Conservation (phyloP, 257 asterid species). For the Parsonsia alboflavescens region DNA sequence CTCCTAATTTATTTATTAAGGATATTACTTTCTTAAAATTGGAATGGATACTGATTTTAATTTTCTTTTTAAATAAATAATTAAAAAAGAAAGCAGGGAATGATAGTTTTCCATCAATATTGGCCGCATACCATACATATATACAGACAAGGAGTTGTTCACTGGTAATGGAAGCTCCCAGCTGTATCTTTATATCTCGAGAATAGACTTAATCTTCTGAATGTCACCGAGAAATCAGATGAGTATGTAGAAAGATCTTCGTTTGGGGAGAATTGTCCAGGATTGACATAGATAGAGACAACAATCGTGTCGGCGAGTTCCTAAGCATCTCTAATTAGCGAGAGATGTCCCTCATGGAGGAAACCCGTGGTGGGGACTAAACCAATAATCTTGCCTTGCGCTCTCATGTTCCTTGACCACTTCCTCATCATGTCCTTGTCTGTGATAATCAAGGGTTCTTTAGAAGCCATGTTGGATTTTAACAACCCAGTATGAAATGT, state of each 20-base stretch:
- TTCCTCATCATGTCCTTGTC: conserved; percentile 62
- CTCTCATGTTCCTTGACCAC: conserved; percentile 72
- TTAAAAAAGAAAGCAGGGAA: too few species aligned
- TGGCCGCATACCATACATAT: too few species aligned
- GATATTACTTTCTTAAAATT: too few species aligned
- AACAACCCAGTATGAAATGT: background rate
- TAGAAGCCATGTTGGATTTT: conserved; percentile 35
- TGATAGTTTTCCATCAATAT: too few species aligned
- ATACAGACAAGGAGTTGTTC: too few species aligned
- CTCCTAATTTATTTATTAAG: too few species aligned
- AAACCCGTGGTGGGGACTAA: conserved; percentile 94
- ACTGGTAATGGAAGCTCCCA: too few species aligned
- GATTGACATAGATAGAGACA: conserved; percentile 82
- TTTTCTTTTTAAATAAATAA: too few species aligned
- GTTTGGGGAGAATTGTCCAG: conserved; percentile 84
- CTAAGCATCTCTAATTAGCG: conserved; percentile 58
- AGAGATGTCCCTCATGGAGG: conserved; percentile 89
- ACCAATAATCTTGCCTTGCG: conserved; percentile 58
- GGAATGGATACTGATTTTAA: too few species aligned
- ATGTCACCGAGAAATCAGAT: conserved; percentile 70
- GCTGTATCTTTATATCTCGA: too few species aligned
- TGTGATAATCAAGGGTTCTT: conserved; percentile 53
- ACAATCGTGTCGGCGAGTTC: conserved; percentile 51
- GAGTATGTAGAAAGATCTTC: conserved; percentile 98
- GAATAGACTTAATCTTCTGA: conserved; percentile 42